Evolutionary conservation across 192 early-diverging fungal species (phyloP), one percentile per base, ranked within the genome.

Genomic region (Phycomyces nitens): DNA sequence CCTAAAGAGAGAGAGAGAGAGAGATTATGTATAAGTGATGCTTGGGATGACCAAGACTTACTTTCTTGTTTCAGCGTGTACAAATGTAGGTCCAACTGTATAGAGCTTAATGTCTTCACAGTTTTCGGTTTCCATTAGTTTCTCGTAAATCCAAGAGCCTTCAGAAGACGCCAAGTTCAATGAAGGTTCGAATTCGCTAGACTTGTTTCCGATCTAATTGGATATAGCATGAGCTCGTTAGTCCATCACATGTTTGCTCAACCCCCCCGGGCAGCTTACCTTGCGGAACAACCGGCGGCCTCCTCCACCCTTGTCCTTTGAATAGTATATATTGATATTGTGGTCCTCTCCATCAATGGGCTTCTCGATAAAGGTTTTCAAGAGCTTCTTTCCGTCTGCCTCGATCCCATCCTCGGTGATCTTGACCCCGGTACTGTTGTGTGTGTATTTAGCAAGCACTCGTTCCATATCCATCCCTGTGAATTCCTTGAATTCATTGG

Each of bases 31-130:
- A 18, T 40, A 50, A 65, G 41, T 18, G 15, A 8, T 14, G 50
- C 44, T 47, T 47, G 22, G 8, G 15, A 50, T 2, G 16, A 2
- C 4, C 5, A 21, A 22, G 20, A 57, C 73, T 62, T 80, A 90
- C 85, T 95, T 96, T 73, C 96, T 84, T 6, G 93, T 97, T 76
- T 99, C 96, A 14, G 96, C 94, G 68, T 99, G 93, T 0, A 89
- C 88, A 74, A 91, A 97, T 10, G 72, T 67, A 12, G 89, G 78
- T 15, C 95, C 95, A 40, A 99, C 89, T 0, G 94, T 99, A 69
- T 99, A 99, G 29, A 97, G 88, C 76, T 98, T 99, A 62, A 99
- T 92, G 65, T 99, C 96, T 65, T 96, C 96, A 1, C 92, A 89
- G 74, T 94, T 93, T 65, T 97, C 92, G 1, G 94, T 94, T 53